These are phyloP conservation scores for Heritiera fomes DNA, from an alignment of 345 rosid genomes.

Conservation along the genomic window DNA sequence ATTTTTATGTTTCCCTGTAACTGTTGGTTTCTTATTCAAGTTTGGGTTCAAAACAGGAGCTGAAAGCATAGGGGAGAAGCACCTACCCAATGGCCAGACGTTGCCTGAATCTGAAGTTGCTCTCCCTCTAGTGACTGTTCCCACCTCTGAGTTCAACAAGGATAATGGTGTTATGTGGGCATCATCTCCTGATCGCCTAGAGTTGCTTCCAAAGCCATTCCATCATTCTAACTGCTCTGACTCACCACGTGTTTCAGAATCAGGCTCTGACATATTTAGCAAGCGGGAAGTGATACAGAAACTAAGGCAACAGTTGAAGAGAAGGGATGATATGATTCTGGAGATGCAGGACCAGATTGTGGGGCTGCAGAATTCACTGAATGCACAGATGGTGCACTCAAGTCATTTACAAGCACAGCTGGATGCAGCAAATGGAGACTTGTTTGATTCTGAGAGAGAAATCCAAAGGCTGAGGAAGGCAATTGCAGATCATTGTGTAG, in stretches of 20 bases:
- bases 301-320: constrained; percentile 88
- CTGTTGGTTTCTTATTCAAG: constrained; percentile 18
- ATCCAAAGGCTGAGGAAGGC: constrained; percentile 85
- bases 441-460: constrained; percentile 81
- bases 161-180: constrained; percentile 76
- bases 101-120: constrained; percentile 50
- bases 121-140: constrained; percentile 74
- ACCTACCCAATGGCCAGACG: constrained; percentile 44
- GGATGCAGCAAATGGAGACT: constrained; percentile 67
- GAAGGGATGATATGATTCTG: constrained; percentile 88
- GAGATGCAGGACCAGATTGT: constrained; percentile 96
- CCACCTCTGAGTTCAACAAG: constrained; percentile 56
- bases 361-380: constrained; percentile 69
- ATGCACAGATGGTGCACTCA: constrained; percentile 62
- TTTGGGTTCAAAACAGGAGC: constrained; percentile 46
- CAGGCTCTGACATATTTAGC: constrained; percentile 95
- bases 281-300: constrained; percentile 93
- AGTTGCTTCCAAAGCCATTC: constrained; percentile 73
- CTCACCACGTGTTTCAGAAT: constrained; percentile 93
- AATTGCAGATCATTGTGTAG: constrained; percentile 80
- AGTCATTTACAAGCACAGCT: constrained; percentile 73
- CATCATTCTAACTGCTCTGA: constrained; percentile 86
- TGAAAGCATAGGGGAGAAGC: constrained; percentile 51
- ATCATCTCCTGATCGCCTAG: constrained; percentile 77
- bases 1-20: neutral